Percentiles rank a stretch among this genome's conserved stretches.
Conservation (phyloP, 2,329 filamentous ascomycete genomes). For the Cyphellophora europaea region DNA sequence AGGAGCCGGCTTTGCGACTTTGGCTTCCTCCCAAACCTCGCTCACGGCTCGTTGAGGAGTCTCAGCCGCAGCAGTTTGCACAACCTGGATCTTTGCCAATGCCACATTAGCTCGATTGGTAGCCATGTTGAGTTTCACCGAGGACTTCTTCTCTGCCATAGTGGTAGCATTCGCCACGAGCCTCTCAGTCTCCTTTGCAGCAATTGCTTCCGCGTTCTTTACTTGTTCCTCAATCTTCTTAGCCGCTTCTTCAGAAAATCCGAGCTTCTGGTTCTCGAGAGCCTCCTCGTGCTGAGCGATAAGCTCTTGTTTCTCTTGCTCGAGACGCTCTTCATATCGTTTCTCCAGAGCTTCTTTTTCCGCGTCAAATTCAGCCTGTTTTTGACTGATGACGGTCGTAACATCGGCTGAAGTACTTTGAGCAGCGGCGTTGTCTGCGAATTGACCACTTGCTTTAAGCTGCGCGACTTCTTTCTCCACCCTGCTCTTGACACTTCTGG, state of each 20-base stretch:
- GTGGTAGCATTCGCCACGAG: constrained; percentile 31
- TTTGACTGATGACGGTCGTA: constrained; percentile 23
- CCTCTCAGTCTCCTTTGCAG: too few relatives aligned
- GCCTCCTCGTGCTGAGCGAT: constrained; percentile 44
- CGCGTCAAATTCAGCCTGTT: constrained; percentile 31
- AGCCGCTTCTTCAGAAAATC: constrained; percentile 30
- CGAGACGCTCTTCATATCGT: constrained; percentile 29
- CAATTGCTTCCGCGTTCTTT: constrained; percentile 42
- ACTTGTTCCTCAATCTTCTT: constrained; percentile 43
- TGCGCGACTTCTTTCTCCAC: constrained; percentile 16
- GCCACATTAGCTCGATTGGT: constrained; percentile 58
- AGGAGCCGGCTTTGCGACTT: constrained; percentile 49
- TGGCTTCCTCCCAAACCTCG: constrained; percentile 80
- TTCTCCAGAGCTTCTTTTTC: constrained; percentile 27
- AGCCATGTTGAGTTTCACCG: constrained; percentile 67
- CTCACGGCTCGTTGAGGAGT: constrained; percentile 74
- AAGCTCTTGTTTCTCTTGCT: constrained; percentile 30
- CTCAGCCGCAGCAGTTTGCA: constrained; percentile 72
- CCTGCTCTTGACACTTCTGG: constrained; percentile 47
- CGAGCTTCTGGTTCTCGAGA: constrained; percentile 54
- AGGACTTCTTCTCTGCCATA: constrained; percentile 65
- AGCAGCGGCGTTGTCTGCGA: not conserved
- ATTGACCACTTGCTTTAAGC: constrained; percentile 3
- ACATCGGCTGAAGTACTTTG: constrained; percentile 6
- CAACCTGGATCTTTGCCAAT: constrained; percentile 64